Conservation (phyloP, 257 asterid species). For the Paraleonurus japonicus region DNA sequence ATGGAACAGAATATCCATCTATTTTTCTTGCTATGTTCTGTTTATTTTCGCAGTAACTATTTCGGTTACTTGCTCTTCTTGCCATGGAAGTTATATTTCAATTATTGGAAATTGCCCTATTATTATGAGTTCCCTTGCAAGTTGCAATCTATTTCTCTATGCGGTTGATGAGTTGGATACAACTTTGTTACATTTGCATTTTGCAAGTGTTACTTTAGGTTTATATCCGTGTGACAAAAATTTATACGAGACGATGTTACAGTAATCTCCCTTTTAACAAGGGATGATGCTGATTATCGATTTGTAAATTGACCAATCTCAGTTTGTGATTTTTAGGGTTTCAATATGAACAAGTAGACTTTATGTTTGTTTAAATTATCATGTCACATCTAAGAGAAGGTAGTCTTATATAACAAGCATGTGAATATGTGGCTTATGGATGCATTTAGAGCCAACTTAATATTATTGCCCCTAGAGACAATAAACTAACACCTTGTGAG, state of each 20-base stretch:
- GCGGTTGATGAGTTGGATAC: neutral
- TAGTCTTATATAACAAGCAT: neutral
- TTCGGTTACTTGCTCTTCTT: neutral
- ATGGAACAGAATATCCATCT: conserved; percentile 18
- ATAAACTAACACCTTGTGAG: neutral
- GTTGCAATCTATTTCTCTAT: neutral
- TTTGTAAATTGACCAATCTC: neutral
- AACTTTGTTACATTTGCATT: neutral
- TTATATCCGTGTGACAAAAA: neutral
- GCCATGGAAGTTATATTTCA: conserved; percentile 15
- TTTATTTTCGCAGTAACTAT: neutral
- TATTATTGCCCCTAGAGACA: neutral
- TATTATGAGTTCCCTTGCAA: neutral
- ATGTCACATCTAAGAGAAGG: conserved; percentile 9
- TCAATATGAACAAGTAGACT: too few species aligned
- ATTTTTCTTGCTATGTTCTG: conserved; percentile 5
- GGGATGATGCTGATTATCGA: neutral
- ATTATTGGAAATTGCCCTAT: neutral
- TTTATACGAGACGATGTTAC: neutral
- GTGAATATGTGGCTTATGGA: conserved; percentile 16
- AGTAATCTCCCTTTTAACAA: too few species aligned
- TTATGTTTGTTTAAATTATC: neutral
- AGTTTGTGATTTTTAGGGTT: neutral
- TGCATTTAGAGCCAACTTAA: conserved; percentile 2
- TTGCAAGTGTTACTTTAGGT: neutral